Evolutionary conservation across 192 early-diverging fungal genomes (phyloP).

Genomic region (Mortierella hygrophila): DNA sequence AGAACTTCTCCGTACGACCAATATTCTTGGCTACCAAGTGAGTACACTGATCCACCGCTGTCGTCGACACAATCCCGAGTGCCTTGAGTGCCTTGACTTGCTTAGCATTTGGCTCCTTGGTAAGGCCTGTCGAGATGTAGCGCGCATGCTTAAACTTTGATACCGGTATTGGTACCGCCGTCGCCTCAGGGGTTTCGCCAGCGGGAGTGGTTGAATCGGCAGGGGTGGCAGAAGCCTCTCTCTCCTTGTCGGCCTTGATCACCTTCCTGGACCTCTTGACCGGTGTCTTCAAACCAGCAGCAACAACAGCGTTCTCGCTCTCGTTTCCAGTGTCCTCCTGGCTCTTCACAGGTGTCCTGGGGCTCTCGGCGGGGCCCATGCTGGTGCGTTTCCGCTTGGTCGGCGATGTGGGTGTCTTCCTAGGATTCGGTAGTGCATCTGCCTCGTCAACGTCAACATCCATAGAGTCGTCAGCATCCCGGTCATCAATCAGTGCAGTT

Average conservation of each 20-base stretch:
- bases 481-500: neutral
- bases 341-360: constrained; percentile 30
- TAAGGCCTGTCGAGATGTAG: constrained; percentile 63
- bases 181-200: neutral
- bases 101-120: constrained; percentile 47
- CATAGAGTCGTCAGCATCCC: neutral
- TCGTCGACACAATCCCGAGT: constrained; percentile 67
- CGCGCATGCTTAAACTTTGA: constrained; percentile 11
- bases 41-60: constrained; percentile 61
- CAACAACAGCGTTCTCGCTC: neutral
- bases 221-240: neutral
- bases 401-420: constrained; percentile 2
- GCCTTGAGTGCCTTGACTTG: constrained; percentile 60
- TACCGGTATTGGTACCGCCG: neutral
- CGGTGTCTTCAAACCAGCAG: constrained; percentile 3
- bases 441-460: constrained; percentile 26
- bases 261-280: constrained; percentile 15
- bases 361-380: constrained; percentile 24
- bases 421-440: neutral
- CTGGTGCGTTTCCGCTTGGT: constrained; percentile 49
- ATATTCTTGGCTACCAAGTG: constrained; percentile 68
- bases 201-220: neutral
- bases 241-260: constrained; percentile 30
- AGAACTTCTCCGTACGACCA: constrained; percentile 70
- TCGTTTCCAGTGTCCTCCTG: constrained; percentile 33